Evolutionary conservation across 78 protist genomes (phyloP), one percentile per base, ranked within the genome.

Genomic region (Dictyostelium citrinum): DNA sequence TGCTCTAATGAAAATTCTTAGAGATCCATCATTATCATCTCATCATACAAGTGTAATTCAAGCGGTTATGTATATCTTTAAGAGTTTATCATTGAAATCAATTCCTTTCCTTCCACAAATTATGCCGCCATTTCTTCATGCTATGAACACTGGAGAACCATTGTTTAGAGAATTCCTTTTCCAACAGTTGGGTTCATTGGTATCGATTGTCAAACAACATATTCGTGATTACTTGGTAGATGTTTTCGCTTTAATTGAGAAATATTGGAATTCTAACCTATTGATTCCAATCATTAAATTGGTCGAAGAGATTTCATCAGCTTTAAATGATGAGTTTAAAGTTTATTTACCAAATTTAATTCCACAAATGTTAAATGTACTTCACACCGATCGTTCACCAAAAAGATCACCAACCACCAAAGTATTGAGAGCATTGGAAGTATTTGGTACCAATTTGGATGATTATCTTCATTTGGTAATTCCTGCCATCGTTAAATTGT

Each of bases 381-480:
- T 91, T 39, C 95, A 91, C 17, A 60, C 90, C 0, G 90, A 83
- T 55, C 90, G 95, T 51, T 20, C 81, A 9, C 33, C 22, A 14
- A 91, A 91, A 27, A 8, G 91, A 14, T 33, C 29, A 46, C 83
- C 90, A 67, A 78, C 90, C 7, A 29, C 79, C 0, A 91, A 81
- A 9, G 98, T 95, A 20, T 90, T 98, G 37, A 81, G 84, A 74
- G 96, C 99, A 5, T 68, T 99, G 17, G 95, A 95, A 37, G 84
- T 60, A 20, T 96, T 98, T 71, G 99, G 98, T 49, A 33, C 96
- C 39, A 92, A 93, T 45, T 83, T 99, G 20, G 99, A 97, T 39
- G 99, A 97, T 61, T 97, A 95, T 77, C 37, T 97, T 12, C 98
- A 98, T 95, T 77, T 97, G 45, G 98, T 98, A 27, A 91, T 99